Base-by-base conservation (phyloP, 441 rosid genomes). In the Erysimum pusillum region DNA sequence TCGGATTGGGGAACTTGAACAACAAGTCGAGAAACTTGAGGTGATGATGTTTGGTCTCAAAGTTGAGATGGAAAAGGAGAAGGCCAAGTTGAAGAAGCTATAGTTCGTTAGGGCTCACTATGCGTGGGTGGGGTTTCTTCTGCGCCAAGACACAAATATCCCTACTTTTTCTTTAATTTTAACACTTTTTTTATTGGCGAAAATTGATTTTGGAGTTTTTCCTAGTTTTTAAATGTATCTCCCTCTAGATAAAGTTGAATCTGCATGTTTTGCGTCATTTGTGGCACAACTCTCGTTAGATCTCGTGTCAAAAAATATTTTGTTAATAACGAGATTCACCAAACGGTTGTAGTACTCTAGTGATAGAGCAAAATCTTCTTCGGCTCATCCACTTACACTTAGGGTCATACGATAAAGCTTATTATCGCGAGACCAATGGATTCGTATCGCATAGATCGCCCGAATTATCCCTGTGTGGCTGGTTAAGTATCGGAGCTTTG, bases 21-120 rank as follows among this genome's bases (percentile, higher is more conserved):
- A 42, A 42, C 18, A 42, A 11, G 52, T 42, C 14, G 44, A 42
- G 52, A 63, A 63, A 42, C 38, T 63, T 63, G 67, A 63, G 20
- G 1, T 44, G 4, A 63, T 63, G 52, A 25, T 42, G 53, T n/a
- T 38, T 42, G 52, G 44, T 42, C 35, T 63, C 14, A 63, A 63
- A 42, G 38, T 13, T 63, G 67, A n/a, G 38, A 14, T 42, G 36
- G 38, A 44, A 42, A 28, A 63, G 14, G 67, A 42, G 38, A 63
- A 63, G 20, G 14, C 48, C 32, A 61, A 39, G 66, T 52, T 52
- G 15, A 52, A 11, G 34, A 11, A 6, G 4, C 34, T 25, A 52
- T 52, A 52, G 58, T 22, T 52, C 34, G n/a, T 52, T 52, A 52
- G 34, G 58, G 34, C 9, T 52, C 7, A 5, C 2, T 52, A 18